These are phyloP conservation scores for Debaryomyces maramus DNA, from an alignment of 805 yeast species.

Conservation along the genomic window DNA sequence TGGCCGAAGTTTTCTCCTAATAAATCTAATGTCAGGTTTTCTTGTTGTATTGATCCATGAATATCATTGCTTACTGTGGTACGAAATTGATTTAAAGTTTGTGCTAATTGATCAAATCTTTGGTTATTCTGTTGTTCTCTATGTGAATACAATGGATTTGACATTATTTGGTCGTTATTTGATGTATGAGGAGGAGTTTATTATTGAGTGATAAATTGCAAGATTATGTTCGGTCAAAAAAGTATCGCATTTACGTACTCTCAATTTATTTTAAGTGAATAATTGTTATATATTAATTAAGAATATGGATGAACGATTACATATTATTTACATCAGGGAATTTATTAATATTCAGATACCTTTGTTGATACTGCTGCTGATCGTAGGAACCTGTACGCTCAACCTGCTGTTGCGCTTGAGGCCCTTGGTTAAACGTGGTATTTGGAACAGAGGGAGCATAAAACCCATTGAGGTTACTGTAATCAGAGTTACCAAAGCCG, in stretches of 20 bases:
- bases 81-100: slow-evolving; percentile 42
- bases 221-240: no score
- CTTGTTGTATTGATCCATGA: slow-evolving; percentile 41
- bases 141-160: slow-evolving; percentile 35
- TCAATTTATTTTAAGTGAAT: no score
- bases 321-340: slow-evolving; percentile 29
- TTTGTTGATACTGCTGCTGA: neutral
- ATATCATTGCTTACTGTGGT: slow-evolving; percentile 44
- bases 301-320: slow-evolving; percentile 6
- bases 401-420: slow-evolving; percentile 1
- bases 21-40: slow-evolving; percentile 37
- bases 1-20: slow-evolving; percentile 40
- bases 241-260: no score
- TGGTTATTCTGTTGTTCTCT: slow-evolving; percentile 45
- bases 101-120: slow-evolving; percentile 43
- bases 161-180: slow-evolving; percentile 13
- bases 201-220: no score
- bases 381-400: no score
- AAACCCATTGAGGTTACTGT: neutral
- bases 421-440: slow-evolving; percentile 3
- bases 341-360: slow-evolving; percentile 27
- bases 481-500: slow-evolving; percentile 38
- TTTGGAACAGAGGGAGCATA: neutral
- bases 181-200: neutral
- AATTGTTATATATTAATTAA: neutral